Base-by-base conservation (phyloP, 2,329 filamentous ascomycete genomes). In the Basipetospora chlamydospora region DNA sequence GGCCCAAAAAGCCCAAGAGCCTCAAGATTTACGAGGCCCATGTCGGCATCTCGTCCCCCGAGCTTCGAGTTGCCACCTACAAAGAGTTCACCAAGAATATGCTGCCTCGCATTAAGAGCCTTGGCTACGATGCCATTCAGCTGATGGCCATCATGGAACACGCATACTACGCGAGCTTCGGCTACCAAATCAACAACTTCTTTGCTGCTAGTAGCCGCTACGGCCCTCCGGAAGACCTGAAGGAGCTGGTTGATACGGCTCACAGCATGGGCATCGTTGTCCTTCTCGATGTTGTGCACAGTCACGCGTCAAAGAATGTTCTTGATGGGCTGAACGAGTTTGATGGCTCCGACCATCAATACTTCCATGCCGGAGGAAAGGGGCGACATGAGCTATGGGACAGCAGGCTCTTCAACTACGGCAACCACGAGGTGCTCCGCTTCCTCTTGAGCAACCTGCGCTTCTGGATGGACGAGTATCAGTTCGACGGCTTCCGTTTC, bases 61-160 rank as follows among this genome's bases (percentile, higher is more conserved):
- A 96, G 44, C 73, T 80, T 43, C 78, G 75, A 46, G 86, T 98
- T 26, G 76, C 90, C 3, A 93, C 85, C 6, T 98, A 94, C 71
- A 94, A 95, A 57, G 87, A 98, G 60, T 98, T 98, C 56, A 96
- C 88, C 3, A 69, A 77, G 50, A 85, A 83, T 56, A 86, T 94
- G 70, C 71, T 98, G 6, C 87, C 88, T 12, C 75, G 88, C 40
- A 96, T 98, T 61, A 80, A 87, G 52, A 65, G 76, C 44, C 66
- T 96, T 29, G 90, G 88, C 28, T 98, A 98, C 66, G 96, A 98
- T 54, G 82, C 87, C 38, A 96, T 98, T 47, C 90, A 98, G 56
- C 68, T 98, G 44, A 98, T 98, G 90, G 90, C 90, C 31, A 70
- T 98, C 52, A 98, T 98, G 88, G 90, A 98, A 55, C 90, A 98